Evolutionary conservation across 2,329 filamentous ascomycete species (phyloP).

Genomic region (Fonsecaea pedrosoi): DNA sequence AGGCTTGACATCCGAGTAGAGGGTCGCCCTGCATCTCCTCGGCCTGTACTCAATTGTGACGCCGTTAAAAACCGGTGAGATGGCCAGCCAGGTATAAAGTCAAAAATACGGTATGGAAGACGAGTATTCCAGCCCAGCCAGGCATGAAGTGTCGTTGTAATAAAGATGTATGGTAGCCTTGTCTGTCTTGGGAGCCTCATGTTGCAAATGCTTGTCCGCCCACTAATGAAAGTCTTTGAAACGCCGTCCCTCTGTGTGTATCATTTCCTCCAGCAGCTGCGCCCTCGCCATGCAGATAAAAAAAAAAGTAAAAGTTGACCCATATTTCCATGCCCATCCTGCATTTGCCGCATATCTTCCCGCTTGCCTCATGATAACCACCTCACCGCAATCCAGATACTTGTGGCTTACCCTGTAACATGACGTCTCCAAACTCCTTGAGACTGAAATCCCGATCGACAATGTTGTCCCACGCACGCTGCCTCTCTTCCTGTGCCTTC

Average conservation of each 20-base stretch:
- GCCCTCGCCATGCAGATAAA: background rate
- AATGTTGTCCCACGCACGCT: conserved; percentile 57
- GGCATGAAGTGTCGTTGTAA: background rate
- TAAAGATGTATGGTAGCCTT: background rate
- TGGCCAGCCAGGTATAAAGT: background rate
- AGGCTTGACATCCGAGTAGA: background rate
- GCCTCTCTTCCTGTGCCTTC: conserved; percentile 63
- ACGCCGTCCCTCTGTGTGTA: background rate
- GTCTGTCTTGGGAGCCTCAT: background rate
- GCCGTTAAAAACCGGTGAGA: background rate
- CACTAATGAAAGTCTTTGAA: background rate
- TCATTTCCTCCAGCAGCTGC: background rate
- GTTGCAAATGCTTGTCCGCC: background rate
- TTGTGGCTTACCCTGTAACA: conserved; percentile 29
- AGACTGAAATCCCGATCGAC: conserved; percentile 61
- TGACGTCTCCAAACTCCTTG: conserved; percentile 40
- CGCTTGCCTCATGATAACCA: background rate
- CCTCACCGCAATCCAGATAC: conserved; percentile 7
- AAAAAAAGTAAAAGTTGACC: background rate
- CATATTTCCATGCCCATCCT: background rate
- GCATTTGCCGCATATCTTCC: background rate
- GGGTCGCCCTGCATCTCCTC: background rate
- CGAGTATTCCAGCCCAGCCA: background rate
- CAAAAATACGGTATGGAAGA: background rate
- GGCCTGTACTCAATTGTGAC: background rate